A percentile compares a stretch with the other conserved stretches of the same genome.
phyloP scores from a whole-genome alignment of 768 basidiomycete genomes.

The Polyporus arcularius region DNA sequence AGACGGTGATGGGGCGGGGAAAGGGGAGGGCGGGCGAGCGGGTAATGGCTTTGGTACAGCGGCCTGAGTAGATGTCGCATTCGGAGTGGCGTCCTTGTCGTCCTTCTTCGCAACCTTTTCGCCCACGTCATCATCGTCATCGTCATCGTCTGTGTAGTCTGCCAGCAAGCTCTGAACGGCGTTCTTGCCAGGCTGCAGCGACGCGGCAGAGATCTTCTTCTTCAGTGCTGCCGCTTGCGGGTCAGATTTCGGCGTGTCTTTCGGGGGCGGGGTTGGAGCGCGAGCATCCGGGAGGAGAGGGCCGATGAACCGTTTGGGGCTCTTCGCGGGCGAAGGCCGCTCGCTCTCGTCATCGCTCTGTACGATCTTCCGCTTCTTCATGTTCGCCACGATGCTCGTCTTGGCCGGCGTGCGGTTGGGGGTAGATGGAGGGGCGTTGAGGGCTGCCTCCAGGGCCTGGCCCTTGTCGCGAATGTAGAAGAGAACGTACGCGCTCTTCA shows the following conservation, averaged over 20 bases:
- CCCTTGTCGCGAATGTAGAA: conserved; percentile 88
- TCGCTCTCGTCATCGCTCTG: conserved; percentile 48
- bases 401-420: conserved; percentile 31
- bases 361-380: conserved; percentile 53
- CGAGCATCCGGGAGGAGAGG: conserved; percentile 59
- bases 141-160: conserved; percentile 44
- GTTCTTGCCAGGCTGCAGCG: conserved; percentile 26
- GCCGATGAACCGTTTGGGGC: conserved; percentile 62
- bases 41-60: conserved; percentile 27
- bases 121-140: conserved; percentile 33
- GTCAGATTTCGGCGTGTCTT: conserved; percentile 35
- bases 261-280: conserved; percentile 25
- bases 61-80: conserved; percentile 32
- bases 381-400: conserved; percentile 46
- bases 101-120: conserved; percentile 29
- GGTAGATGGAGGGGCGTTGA: conserved; percentile 29
- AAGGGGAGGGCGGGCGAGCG: conserved; percentile 20
- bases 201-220: conserved; percentile 51
- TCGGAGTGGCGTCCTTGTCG: background rate
- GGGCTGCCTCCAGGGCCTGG: conserved; percentile 66
- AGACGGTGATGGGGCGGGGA: conserved; percentile 8
- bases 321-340: conserved; percentile 50
- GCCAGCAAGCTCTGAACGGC: conserved; percentile 39
- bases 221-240: conserved; percentile 56
- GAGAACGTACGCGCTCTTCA: conserved; percentile 88